Base-by-base conservation (phyloP, 2,329 filamentous ascomycete species). In the Hymenoscyphus fraxineus region DNA sequence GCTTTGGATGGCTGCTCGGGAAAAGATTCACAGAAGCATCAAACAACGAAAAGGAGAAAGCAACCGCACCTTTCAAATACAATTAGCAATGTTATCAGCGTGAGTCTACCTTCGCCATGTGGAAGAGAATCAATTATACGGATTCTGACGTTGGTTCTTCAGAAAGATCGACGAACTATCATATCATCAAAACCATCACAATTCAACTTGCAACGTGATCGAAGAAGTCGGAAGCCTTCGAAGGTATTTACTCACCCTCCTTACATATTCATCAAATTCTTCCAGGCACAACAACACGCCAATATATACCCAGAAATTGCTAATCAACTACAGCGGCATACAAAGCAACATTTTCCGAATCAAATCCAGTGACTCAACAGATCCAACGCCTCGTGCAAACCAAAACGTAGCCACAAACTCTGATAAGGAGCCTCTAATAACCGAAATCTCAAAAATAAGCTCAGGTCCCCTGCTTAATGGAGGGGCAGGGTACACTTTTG, bases 161-260 rank as follows among this genome's bases (percentile, higher is more conserved):
- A 69, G 69, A 40, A 70, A 69, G 62, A 60, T 68, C 41, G 69
- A 70, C 58, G 66, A 70, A 59, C 39, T 70, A 56, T 70, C 68
- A 40, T 70, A 70, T 59, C 64, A 70, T 58, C 67, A 70, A 58
- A 69, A 66, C 35, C 62, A 69, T 19, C 66, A 70, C 58, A 70
- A 69, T 40, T 47, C 54, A 19, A 67, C 32, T 55, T 70, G 67
- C 51, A 67, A 38, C 40, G 56, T 56, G 59, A 7, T 56, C 27
- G 27, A 27, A 56, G 55, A 65, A 64, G 41, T 59, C 61, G 35
- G 59, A 39, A 16, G 58, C 15, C n/a, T 54, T 65, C 13, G 31
- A 65, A 40, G 59, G 60, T 57, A 60, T 47, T 67, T 55, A 61
- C 13, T 47, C 5, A 27, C 6, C 58, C 58, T 19, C 9, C 10